phyloP scores from a whole-genome alignment of 169 alveolate species.

The Plasmodium billcollinsi region DNA sequence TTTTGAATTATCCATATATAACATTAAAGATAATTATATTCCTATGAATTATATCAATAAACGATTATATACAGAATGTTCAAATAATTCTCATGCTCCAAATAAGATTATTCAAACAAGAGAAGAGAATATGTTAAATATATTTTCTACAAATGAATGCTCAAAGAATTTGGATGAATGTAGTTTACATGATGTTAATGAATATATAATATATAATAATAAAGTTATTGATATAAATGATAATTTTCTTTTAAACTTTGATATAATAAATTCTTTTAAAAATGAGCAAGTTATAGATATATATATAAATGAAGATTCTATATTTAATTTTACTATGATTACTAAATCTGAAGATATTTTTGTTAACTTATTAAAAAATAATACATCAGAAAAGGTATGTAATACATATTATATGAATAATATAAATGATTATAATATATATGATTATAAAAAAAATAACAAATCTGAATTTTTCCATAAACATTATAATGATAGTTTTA shows the following conservation, averaged over 20 bases:
- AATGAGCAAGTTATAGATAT: conserved; percentile 4
- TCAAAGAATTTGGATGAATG: background rate
- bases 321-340: conserved; percentile 20
- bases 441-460: conserved; percentile 16
- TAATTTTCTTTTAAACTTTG: conserved; percentile 51
- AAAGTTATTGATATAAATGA: conserved; percentile 45
- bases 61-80: conserved; percentile 28
- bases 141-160: conserved; percentile 2
- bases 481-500: conserved; percentile 28
- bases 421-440: conserved; percentile 29
- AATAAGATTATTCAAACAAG: conserved; percentile 17
- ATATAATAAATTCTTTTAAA: conserved; percentile 20
- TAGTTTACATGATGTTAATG: background rate
- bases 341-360: conserved; percentile 8
- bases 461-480: background rate
- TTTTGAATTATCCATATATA: conserved; percentile 28
- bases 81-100: conserved; percentile 26
- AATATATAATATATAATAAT: conserved; percentile 32
- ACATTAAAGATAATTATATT: background rate
- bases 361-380: conserved; percentile 16
- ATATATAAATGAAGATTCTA: conserved; percentile 25
- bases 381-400: conserved; percentile 14
- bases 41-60: conserved; percentile 9
- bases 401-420: conserved; percentile 45
- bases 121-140: background rate